A percentile compares a stretch with the other conserved stretches of the same genome.
phyloP scores from a whole-genome alignment of 139 green algal species.

The Zygnema cylindricum region DNA sequence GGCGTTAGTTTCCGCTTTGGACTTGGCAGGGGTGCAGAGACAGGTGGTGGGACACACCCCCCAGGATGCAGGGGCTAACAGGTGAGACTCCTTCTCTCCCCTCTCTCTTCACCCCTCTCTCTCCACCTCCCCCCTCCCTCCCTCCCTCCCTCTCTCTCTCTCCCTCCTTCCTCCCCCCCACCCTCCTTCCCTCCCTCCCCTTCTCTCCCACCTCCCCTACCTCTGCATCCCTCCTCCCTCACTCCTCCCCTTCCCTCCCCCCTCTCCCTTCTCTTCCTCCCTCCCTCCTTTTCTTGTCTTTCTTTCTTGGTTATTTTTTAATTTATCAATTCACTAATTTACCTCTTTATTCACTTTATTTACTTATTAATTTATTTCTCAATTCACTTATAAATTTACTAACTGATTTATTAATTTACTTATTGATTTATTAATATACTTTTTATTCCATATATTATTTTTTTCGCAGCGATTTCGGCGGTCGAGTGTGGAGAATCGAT shows the following conservation, averaged over 20 bases:
- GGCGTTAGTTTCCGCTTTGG: conserved; percentile 67
- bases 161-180: background rate
- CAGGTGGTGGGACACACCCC: conserved; percentile 96
- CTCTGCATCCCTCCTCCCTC: too few species aligned
- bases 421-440: too few species aligned
- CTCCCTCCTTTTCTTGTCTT: background rate
- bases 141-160: background rate
- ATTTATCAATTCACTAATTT: background rate
- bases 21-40: conserved; percentile 78
- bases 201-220: too few species aligned
- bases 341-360: too few species aligned
- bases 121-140: background rate
- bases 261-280: too few species aligned
- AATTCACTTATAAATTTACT: too few species aligned
- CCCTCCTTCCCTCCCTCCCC: background rate
- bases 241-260: too few species aligned
- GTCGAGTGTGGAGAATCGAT: conserved; percentile 86
- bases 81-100: conserved; percentile 9
- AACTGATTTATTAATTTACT: too few species aligned
- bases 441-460: too few species aligned
- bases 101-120: background rate
- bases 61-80: conserved; percentile 78
- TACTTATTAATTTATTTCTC: too few species aligned
- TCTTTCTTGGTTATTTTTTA: background rate
- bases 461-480: conserved; percentile 38